phyloP scores from a whole-genome alignment of 805 yeast genomes.

The Komagataella phaffii region DNA sequence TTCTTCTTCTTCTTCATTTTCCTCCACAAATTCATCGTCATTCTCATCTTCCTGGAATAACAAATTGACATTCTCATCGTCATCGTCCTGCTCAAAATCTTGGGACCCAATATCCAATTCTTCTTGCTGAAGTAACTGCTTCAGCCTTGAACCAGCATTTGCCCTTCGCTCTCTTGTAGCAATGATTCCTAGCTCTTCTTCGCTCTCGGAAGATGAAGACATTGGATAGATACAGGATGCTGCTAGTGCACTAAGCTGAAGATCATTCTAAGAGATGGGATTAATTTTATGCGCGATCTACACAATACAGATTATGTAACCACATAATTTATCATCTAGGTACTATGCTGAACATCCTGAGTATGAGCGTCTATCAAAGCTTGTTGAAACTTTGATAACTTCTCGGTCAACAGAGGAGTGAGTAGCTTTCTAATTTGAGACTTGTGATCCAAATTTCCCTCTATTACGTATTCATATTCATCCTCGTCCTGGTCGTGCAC shows the following conservation, averaged over 20 bases:
- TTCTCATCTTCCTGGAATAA: conserved; percentile 54
- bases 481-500: conserved; percentile 67
- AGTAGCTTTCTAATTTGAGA: conserved; percentile 27
- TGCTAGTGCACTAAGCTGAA: not conserved
- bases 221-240: not conserved
- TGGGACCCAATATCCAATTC: conserved; percentile 31
- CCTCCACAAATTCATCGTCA: conserved; percentile 31
- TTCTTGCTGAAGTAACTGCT: conserved; percentile 59
- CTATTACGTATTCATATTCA: conserved; percentile 39
- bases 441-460: conserved; percentile 23
- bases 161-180: conserved; percentile 66
- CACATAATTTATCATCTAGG: not conserved
- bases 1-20: conserved; percentile 16
- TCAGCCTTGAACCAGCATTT: conserved; percentile 83
- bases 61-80: conserved; percentile 63
- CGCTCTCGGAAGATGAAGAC: not conserved
- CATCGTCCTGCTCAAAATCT: conserved; percentile 31
- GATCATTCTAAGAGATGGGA: not conserved
- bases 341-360: conserved; percentile 44
- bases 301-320: not conserved
- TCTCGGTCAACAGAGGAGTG: conserved; percentile 34
- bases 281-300: not conserved
- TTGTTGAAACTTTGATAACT: conserved; percentile 44
- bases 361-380: conserved; percentile 53
- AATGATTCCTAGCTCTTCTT: conserved; percentile 24